Evolutionary conservation across 2,329 filamentous ascomycete species (phyloP), one percentile per base, ranked within the genome.

Genomic region (Trichoderma sp.): DNA sequence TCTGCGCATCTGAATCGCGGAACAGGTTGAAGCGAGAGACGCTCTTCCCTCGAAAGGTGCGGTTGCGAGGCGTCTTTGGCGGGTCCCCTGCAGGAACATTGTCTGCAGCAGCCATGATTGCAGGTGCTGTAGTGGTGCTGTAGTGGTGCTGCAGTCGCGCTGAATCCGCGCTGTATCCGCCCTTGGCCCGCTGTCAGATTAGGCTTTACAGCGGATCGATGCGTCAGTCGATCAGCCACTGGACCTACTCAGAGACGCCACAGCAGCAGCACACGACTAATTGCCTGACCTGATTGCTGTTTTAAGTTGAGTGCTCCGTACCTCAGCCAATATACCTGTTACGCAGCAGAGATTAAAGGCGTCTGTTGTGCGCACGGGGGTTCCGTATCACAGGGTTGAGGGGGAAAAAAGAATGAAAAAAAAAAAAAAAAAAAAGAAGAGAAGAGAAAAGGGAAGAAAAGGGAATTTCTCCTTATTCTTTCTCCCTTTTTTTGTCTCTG

Each of bases 31-130:
- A 77, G 3, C 70, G 72, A 48, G 76, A 78, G 10, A 78, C 71
- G 70, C 77, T 79, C 59, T 78, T 79, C 34, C 77, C 78, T 5
- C 77, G 74, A 25, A 79, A 73, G 35, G 64, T 73, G 65, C 74
- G 77, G 64, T 76, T 78, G 50, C 76, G 75, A 5, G 79, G 79
- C 9, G 71, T 73, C 22, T 73, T 72, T 67, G 69, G 69, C 67
- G 71, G 34, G 57, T 67, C 25, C 35, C 35, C 37, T 60, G 37
- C 67, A 71, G 37, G 68, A 70, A 69, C 70, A 70, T 71, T 71
- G 70, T 70, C 35, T 22, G 27, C 48, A 25, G 63, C 52, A 71
- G 73, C 12, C 59, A 65, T 65, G 39, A 32, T 34, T 22, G 48
- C 17, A n/a, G 39, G 17, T 15, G 15, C 39, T 42, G 39, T 13